Percentiles rank a stretch among this genome's conserved stretches.
Conservation (phyloP, 371 early-diverging fungal genomes). For the Mortierella sp. region DNA sequence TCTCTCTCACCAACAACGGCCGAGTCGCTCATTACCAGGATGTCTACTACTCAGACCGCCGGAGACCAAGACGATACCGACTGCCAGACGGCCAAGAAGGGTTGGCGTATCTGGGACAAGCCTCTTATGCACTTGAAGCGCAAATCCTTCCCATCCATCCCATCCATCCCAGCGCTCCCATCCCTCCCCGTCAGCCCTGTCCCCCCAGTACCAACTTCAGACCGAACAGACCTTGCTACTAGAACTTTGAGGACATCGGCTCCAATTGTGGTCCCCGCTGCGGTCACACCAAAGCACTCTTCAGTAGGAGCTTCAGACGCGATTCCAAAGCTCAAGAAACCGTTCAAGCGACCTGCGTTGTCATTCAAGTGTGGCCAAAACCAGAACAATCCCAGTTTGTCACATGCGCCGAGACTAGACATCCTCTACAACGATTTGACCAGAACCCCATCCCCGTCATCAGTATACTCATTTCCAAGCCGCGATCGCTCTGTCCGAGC, state of each 20-base stretch:
- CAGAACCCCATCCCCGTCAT: background rate
- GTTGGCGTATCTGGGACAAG: background rate
- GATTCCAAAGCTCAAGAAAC: background rate
- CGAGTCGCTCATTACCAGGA: background rate
- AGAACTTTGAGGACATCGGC: background rate
- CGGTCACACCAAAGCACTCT: background rate
- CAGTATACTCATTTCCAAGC: background rate
- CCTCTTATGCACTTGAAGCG: background rate
- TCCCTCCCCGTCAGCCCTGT: background rate
- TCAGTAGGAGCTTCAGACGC: background rate
- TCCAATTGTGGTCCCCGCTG: background rate
- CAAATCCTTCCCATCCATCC: background rate
- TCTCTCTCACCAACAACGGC: background rate
- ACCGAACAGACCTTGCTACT: background rate
- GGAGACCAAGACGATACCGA: background rate
- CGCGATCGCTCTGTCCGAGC: background rate
- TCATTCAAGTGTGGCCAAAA: background rate
- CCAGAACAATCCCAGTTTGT: background rate
- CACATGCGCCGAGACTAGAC: background rate
- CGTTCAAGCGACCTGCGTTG: background rate
- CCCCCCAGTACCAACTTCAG: background rate
- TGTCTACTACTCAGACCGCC: background rate
- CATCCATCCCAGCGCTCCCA: background rate
- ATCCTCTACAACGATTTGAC: background rate
- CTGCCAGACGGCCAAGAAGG: background rate